These are phyloP conservation scores for Nasturtium officinale DNA, from an alignment of 345 rosid species.

Conservation along the genomic window DNA sequence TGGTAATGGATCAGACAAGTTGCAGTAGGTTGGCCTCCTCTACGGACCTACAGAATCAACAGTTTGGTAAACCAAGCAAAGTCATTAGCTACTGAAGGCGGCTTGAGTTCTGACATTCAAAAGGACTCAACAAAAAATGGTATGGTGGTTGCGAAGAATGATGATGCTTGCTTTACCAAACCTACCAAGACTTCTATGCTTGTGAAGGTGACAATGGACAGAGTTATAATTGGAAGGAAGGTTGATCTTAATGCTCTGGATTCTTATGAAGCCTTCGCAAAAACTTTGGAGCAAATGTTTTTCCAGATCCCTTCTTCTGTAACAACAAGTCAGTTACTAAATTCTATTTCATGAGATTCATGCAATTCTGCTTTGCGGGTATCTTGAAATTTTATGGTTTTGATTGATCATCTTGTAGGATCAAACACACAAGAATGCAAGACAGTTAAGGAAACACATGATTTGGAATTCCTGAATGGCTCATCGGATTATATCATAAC, in stretches of 20 bases:
- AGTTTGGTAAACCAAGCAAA: slow-evolving; percentile 76
- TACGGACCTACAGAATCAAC: slow-evolving; percentile 75
- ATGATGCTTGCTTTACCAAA: slow-evolving; percentile 24
- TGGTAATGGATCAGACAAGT: slow-evolving; percentile 60
- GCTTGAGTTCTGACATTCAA: slow-evolving; percentile 41
- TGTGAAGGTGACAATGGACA: slow-evolving; percentile 95
- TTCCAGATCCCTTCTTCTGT: slow-evolving; percentile 40
- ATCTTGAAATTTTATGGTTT: neutral
- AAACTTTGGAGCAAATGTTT: slow-evolving; percentile 78
- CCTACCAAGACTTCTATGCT: slow-evolving; percentile 48
- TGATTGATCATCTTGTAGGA: slow-evolving; percentile 16
- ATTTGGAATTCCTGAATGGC: slow-evolving; percentile 57
- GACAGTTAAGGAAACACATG: slow-evolving; percentile 30
- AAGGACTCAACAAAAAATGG: slow-evolving; percentile 43
- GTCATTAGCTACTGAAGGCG: slow-evolving; percentile 49
- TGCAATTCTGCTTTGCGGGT: neutral
- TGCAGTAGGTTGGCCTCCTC: slow-evolving; percentile 92
- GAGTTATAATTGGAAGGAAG: slow-evolving; percentile 90
- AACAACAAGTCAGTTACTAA: slow-evolving; percentile 31
- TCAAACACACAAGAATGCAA: slow-evolving; percentile 41
- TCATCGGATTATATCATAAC: slow-evolving; percentile 73
- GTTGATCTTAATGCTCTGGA: slow-evolving; percentile 68
- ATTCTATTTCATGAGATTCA: neutral
- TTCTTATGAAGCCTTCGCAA: slow-evolving; percentile 69
- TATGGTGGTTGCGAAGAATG: slow-evolving; percentile 29